phyloP scores from a whole-genome alignment of 805 yeast species.

The Candida peoriensis region DNA sequence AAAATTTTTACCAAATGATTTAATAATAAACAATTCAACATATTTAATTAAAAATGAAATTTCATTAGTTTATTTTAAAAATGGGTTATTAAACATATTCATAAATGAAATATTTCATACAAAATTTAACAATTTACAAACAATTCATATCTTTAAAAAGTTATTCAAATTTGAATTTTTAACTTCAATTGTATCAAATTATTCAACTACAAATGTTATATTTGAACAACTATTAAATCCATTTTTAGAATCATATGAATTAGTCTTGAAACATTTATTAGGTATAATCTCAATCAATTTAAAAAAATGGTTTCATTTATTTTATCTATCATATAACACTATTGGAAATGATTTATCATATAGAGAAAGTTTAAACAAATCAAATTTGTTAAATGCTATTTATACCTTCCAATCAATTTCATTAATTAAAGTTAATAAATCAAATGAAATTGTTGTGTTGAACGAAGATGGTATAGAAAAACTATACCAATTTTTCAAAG shows the following conservation, averaged over 20 bases:
- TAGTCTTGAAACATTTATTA: conserved; percentile 12
- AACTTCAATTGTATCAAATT: conserved; percentile 11
- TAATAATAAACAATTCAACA: conserved; percentile 2
- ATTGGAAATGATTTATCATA: conserved; percentile 12
- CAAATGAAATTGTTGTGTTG: conserved; percentile 10
- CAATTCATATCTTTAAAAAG: conserved; percentile 8
- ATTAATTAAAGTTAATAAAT: conserved; percentile 10
- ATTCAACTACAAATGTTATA: conserved; percentile 2
- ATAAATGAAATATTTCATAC: conserved; percentile 15
- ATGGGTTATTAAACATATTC: conserved; percentile 17
- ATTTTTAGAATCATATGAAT: conserved; percentile 20
- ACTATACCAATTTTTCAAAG: conserved; percentile 4
- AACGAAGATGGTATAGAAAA: conserved; percentile 10
- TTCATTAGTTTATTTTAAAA: conserved; percentile 19
- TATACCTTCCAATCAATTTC: conserved; percentile 17
- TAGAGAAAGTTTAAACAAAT: conserved; percentile 20
- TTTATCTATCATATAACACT: conserved; percentile 11
- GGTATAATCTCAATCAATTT: conserved; percentile 12
- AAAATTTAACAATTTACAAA: conserved; percentile 4
- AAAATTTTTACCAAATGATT: conserved; percentile 12
- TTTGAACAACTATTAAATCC: conserved; percentile 16
- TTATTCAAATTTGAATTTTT: conserved; percentile 19
- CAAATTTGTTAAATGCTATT: conserved; percentile 18
- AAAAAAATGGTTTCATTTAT: conserved; percentile 18
- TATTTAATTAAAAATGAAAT: conserved; percentile 14